A percentile compares a stretch with the other conserved stretches of the same genome.
Evolutionary conservation across 257 asterid species (phyloP).

Genomic region (Echium plantagineum): DNA sequence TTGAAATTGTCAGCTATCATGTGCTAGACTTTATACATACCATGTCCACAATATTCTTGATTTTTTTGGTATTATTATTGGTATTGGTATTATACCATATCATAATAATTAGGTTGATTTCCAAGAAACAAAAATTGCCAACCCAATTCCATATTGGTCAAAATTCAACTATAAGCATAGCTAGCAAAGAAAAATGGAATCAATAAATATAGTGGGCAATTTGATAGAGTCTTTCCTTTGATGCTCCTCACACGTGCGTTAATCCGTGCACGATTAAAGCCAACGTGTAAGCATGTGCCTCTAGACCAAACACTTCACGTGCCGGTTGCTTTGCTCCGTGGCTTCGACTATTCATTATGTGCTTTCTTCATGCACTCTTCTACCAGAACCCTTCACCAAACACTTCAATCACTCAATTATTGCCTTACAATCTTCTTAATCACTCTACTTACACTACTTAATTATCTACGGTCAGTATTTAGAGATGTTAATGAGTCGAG

Average conservation of each 20-base stretch:
- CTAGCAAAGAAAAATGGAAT: neutral
- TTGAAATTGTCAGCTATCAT: slow-evolving; percentile 62
- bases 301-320: slow-evolving; percentile 26
- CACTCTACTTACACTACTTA: too few relatives aligned
- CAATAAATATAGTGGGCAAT: neutral
- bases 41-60: neutral
- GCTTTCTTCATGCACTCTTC: too few relatives aligned
- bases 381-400: too few relatives aligned
- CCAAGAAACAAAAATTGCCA: neutral
- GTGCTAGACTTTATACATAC: slow-evolving; percentile 30
- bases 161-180: neutral
- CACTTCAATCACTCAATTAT: neutral
- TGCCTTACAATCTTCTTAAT: neutral
- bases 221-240: slow-evolving; percentile 15
- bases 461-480: too few relatives aligned
- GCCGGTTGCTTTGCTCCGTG: slow-evolving; percentile 8
- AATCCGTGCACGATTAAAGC: slow-evolving; percentile 19
- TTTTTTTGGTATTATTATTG: neutral
- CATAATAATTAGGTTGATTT: neutral
- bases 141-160: neutral
- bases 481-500: too few relatives aligned
- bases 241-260: slow-evolving; percentile 53
- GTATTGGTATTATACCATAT: neutral
- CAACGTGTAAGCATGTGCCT: slow-evolving; percentile 57
- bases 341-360: too few relatives aligned